Conservation (phyloP, 2,329 filamentous ascomycete genomes). For the Cryphonectria japonica region DNA sequence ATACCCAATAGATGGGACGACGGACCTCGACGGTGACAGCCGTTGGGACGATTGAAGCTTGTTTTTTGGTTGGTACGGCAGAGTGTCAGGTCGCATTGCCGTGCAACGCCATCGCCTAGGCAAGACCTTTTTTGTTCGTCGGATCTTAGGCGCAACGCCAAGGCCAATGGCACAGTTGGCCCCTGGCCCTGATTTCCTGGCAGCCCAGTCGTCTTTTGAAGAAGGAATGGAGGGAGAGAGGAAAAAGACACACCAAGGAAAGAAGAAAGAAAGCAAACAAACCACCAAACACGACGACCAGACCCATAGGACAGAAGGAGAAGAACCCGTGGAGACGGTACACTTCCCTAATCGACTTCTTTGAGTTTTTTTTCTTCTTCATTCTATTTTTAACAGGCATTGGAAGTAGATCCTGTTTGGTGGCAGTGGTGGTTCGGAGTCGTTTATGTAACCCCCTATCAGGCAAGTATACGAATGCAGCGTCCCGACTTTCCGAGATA, state of each 20-base stretch:
- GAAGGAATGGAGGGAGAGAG: neutral
- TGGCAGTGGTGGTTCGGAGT: neutral
- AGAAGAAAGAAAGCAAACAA: neutral
- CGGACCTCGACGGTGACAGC: neutral
- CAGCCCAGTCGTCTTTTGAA: neutral
- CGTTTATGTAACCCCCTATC: neutral
- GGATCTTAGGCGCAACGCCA: neutral
- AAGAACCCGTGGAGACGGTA: neutral
- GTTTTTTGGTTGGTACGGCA: conserved; percentile 1
- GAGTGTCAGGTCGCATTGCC: conserved; percentile 3
- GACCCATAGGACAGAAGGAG: neutral
- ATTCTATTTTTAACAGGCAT: neutral
- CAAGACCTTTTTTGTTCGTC: neutral
- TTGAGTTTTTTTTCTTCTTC: neutral
- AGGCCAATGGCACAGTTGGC: neutral
- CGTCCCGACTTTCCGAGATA: neutral
- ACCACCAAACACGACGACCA: too few relatives aligned
- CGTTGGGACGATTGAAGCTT: neutral
- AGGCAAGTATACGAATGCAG: neutral
- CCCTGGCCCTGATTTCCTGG: neutral
- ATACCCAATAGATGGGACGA: neutral
- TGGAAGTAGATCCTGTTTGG: neutral
- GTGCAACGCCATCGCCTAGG: neutral
- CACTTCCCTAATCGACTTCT: neutral
- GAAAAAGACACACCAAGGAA: too few relatives aligned